Conservation (phyloP, 1,284 basidiomycete species). For the Moesziomyces sp. region DNA sequence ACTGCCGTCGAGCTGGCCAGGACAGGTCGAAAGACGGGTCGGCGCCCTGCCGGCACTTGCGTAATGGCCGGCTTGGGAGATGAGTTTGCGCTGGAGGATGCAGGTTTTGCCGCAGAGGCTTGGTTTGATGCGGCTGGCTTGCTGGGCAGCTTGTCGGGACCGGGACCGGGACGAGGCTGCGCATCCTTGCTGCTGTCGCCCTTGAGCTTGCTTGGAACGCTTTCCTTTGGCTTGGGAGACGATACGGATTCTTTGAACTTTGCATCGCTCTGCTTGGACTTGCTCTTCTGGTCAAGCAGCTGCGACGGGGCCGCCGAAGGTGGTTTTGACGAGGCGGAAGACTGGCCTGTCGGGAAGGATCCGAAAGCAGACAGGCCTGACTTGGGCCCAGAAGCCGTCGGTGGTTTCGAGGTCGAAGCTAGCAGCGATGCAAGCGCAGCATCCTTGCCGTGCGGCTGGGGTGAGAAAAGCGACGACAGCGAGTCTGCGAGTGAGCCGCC, state of each 20-base stretch:
- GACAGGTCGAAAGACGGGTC: constrained; percentile 45
- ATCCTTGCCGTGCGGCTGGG: constrained; percentile 45
- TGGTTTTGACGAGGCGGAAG: neutral
- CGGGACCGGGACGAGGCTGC: too few species aligned
- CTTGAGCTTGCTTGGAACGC: neutral
- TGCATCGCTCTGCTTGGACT: constrained; percentile 9
- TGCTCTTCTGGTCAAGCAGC: constrained; percentile 17
- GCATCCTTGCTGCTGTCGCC: constrained; percentile 10
- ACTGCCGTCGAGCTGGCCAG: constrained; percentile 44
- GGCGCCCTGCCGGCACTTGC: constrained; percentile 23
- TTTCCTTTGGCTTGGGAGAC: neutral
- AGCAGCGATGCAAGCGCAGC: constrained; percentile 38
- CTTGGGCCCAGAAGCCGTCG: constrained; percentile 14
- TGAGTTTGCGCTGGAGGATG: neutral
- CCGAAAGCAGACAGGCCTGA: constrained; percentile 30
- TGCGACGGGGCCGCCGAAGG: neutral
- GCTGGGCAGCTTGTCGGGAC: neutral
- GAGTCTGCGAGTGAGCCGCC: constrained; percentile 40
- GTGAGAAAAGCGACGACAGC: constrained; percentile 43
- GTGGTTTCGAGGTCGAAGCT: constrained; percentile 35
- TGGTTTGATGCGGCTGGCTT: neutral
- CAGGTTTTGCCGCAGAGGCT: neutral
- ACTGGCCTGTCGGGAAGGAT: constrained; percentile 12
- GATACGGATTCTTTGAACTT: neutral
- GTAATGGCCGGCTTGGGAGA: neutral